phyloP scores from a whole-genome alignment of 441 rosid species.

The Gossypium trilobum region DNA sequence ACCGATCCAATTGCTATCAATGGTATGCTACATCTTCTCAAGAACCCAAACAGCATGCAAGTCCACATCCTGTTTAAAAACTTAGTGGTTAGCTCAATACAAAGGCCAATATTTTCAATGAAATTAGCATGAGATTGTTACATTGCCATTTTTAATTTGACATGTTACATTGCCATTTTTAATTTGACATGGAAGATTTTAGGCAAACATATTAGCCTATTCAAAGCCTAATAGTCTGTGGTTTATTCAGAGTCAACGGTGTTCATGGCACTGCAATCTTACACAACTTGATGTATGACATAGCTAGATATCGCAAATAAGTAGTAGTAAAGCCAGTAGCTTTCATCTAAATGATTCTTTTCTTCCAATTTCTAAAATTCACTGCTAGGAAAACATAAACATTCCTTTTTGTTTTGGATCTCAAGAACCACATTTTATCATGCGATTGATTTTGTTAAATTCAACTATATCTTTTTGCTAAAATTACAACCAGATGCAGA shows the following conservation, averaged over 20 bases:
- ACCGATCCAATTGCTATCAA: slow-evolving; percentile 75
- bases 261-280: not conserved
- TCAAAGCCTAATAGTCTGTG: not conserved
- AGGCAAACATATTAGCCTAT: not conserved
- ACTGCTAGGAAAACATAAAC: too few relatives aligned
- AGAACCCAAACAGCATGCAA: slow-evolving; percentile 62
- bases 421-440: not conserved
- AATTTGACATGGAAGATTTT: not conserved
- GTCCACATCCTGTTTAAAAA: slow-evolving; percentile 65
- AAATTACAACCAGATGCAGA: not conserved
- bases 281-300: not conserved
- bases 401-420: too few relatives aligned
- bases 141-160: not conserved
- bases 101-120: not conserved
- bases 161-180: not conserved
- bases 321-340: too few relatives aligned
- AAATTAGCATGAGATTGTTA: not conserved
- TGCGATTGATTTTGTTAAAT: not conserved
- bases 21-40: slow-evolving; percentile 58
- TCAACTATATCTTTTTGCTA: too few relatives aligned
- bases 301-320: too few relatives aligned
- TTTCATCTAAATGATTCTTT: too few relatives aligned
- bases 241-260: not conserved
- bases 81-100: not conserved
- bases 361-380: too few relatives aligned